Base-by-base conservation (phyloP, 2,329 filamentous ascomycete genomes). In the Pseudopithomyces maydicus region DNA sequence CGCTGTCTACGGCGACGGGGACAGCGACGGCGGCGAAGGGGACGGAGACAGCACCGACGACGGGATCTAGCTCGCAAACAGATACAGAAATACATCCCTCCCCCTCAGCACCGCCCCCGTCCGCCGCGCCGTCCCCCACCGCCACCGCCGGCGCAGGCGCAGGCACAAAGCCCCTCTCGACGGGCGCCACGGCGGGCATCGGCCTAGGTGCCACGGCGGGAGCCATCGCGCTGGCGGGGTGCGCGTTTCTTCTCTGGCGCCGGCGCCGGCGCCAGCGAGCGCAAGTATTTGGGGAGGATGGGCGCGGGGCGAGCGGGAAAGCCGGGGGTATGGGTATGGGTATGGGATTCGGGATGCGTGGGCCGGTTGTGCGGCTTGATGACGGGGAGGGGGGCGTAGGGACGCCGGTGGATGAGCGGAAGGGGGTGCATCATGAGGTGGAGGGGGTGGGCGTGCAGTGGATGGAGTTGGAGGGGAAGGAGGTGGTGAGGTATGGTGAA, bases 381-480 rank as follows among this genome's bases (percentile, higher is more conserved):
- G 47, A 41, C 8, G 8, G 4, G 14, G 20, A 15, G 6, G 35
- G 29, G 2, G n/a, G 17, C 7, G 26, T n/a, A 5, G 2, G 26
- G 47, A 22, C 35, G 6, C 35, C 35, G 17, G 35, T n/a, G 11
- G 39, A 50, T 15, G 35, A 15, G 35, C 35, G 20, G 35, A 39
- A 39, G 22, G 35, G 35, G 47, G 22, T 50, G n/a, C 46, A 49
- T n/a, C 46, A 49, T 15, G 47, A 50, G n/a, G 47, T 15, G 15
- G 47, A 50, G 6, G 47, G 47, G 17, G 47, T 39, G 6, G 47
- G 47, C n/a, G 47, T 39, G 22, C 35, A 26, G 15, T 39, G 33
- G 47, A 19, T 50, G 47, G 47, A 50, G 35, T 35, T 50, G 35
- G 47, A 39, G 15, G 47, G 33, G 14, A 50, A 50, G 17, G 47